Evolutionary conservation across 768 basidiomycete genomes (phyloP).

Genomic region (Pleurotus cornucopiae): DNA sequence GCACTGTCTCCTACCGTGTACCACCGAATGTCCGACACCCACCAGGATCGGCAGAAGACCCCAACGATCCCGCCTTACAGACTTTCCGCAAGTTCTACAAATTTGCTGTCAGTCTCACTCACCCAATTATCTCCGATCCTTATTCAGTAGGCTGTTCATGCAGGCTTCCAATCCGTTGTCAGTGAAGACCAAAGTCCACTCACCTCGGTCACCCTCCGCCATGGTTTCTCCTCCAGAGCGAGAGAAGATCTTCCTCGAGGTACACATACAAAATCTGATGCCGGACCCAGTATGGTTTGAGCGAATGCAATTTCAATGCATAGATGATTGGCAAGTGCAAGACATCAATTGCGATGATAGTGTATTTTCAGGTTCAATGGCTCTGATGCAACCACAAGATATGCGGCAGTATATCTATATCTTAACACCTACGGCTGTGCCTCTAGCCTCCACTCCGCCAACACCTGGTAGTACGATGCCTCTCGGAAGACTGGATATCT

Average conservation of each 20-base stretch:
- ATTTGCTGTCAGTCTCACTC: constrained; percentile 62
- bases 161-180: constrained; percentile 93
- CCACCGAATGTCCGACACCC: constrained; percentile 51
- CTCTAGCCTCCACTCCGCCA: constrained; percentile 43
- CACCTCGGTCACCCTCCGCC: constrained; percentile 69
- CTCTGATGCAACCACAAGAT: constrained; percentile 81
- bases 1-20: constrained; percentile 79
- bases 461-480: constrained; percentile 71
- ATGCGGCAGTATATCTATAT: constrained; percentile 87
- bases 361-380: constrained; percentile 58
- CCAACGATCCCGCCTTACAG: constrained; percentile 52
- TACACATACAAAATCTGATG: constrained; percentile 88
- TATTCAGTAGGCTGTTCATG: background rate
- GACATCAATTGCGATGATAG: constrained; percentile 45
- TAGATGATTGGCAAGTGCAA: constrained; percentile 58
- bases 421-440: constrained; percentile 47
- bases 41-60: constrained; percentile 44
- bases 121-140: background rate
- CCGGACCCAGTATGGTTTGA: constrained; percentile 75
- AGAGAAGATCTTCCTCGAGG: constrained; percentile 85
- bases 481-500: constrained; percentile 84
- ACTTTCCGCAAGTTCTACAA: constrained; percentile 90
- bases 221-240: constrained; percentile 59
- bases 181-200: constrained; percentile 92
- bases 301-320: constrained; percentile 73